Conservation (phyloP, 2,329 filamentous ascomycete genomes). For the Thelonectria olida region DNA sequence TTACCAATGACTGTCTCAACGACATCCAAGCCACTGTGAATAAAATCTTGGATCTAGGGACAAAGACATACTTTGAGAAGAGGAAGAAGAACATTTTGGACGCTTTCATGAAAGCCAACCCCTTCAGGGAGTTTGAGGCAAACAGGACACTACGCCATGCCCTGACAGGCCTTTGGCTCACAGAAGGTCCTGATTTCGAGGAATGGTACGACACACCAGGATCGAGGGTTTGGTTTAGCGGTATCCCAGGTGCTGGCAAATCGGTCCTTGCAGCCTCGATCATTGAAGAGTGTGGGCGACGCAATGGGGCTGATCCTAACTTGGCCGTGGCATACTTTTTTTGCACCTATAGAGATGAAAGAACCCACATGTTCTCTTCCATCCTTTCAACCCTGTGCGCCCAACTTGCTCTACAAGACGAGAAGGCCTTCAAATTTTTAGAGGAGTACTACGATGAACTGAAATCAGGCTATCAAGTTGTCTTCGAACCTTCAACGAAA, state of each 20-base stretch:
- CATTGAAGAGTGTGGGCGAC: constrained; percentile 2
- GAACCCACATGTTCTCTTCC: rapidly evolving
- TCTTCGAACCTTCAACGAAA: neutral
- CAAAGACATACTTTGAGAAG: neutral
- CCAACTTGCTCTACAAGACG: constrained; percentile 12
- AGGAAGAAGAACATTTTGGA: neutral
- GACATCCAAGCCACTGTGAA: neutral
- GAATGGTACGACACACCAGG: neutral
- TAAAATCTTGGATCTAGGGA: neutral
- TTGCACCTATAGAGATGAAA: neutral
- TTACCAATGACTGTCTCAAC: neutral
- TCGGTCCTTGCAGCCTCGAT: constrained; percentile 8
- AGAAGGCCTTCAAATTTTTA: neutral
- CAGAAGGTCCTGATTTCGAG: neutral
- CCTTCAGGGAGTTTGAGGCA: neutral
- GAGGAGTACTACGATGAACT: constrained; percentile 6
- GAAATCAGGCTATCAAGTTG: neutral
- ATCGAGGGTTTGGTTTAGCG: constrained; percentile 3
- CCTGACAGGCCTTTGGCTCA: constrained; percentile 13
- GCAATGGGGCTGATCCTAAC: neutral
- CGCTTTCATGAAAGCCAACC: constrained; percentile 10
- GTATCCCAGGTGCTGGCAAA: constrained; percentile 23
- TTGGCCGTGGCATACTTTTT: constrained; percentile 12
- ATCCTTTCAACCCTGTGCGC: neutral
- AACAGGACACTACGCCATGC: neutral